Evolutionary conservation across 2,329 filamentous ascomycete species (phyloP), one percentile per base, ranked within the genome.

Genomic region (Colletotrichum agaves): DNA sequence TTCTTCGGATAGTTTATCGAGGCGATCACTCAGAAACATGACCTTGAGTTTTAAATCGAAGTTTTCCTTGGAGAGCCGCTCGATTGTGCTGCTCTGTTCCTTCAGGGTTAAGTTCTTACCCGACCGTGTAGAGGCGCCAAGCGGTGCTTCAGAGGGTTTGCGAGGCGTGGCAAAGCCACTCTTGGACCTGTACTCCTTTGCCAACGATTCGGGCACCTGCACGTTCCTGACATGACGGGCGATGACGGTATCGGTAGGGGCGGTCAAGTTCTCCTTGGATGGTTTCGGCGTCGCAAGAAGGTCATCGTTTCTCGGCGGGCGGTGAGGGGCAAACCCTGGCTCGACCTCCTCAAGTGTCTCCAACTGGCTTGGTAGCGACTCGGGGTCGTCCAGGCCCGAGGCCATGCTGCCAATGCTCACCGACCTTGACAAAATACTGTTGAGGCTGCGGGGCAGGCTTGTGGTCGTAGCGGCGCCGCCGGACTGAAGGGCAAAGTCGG

Each of bases 1-100:
- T 80, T 98, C 95, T 77, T 98, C 95, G 1, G 94, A 98, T 46
- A 97, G 87, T 76, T 95, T 96, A 78, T 97, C 94, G 19, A 99
- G 83, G 2, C 95, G 92, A 78, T 98, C 93, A 74, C 95, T 97
- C 55, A 99, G 86, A 75, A 98, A 99, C 85, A 98, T 97, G 71
- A 98, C 96, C 77, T 97, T 97, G 79, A 98, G 90, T 80, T 98
- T 98, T 62, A 98, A 82, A 77, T 98, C 95, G 76, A 98, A 99
- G 72, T 99, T 99, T 78, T 99, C 96, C 80, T 99, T 99, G 68
- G 93, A 97, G 2, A 98, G 85, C 67, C 94, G 90, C 78, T 99
- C 96, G 71, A 99, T 98, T 13, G 95, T 98, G 79, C 92, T 97
- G 76, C 95, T 97, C 79, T 99, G 96, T 79, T 99, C 96, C 78